A percentile compares a stretch with the other conserved stretches of the same genome.
Evolutionary conservation across 2,329 filamentous ascomycete species (phyloP).

Genomic region (Aschersonia sp.): DNA sequence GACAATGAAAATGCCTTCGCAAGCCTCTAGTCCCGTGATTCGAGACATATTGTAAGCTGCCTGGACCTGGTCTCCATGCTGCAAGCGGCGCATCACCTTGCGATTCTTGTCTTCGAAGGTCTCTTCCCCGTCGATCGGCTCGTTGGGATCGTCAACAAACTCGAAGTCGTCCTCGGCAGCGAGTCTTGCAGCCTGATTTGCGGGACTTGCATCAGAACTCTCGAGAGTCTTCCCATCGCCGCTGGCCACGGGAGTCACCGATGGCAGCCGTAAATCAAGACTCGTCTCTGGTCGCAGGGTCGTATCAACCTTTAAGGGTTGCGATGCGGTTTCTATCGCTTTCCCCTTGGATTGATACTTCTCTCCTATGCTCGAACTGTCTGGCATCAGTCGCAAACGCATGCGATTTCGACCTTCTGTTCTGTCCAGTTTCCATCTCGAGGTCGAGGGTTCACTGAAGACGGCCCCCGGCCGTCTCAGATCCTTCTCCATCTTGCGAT

Average conservation of each 20-base stretch:
- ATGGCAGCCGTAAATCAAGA: background rate
- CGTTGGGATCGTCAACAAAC: constrained; percentile 83
- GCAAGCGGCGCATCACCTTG: constrained; percentile 88
- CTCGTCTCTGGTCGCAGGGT: constrained; percentile 7
- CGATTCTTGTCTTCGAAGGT: constrained; percentile 95
- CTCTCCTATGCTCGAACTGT: constrained; percentile 51
- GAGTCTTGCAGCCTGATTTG: constrained; percentile 10
- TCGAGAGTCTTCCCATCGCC: background rate
- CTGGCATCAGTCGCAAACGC: constrained; percentile 74
- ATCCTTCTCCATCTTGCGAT: constrained; percentile 65
- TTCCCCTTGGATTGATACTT: constrained; percentile 78
- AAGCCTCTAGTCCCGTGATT: constrained; percentile 83
- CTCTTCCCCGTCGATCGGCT: constrained; percentile 57
- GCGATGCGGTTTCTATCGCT: constrained; percentile 26
- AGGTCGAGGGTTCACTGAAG: constrained; percentile 47
- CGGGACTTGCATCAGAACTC: constrained; percentile 10
- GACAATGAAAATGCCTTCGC: constrained; percentile 83
- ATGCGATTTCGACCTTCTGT: constrained; percentile 94
- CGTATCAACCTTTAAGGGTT: constrained; percentile 19
- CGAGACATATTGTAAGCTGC: constrained; percentile 91
- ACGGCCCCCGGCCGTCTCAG: constrained; percentile 69
- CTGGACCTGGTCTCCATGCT: constrained; percentile 82
- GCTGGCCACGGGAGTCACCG: background rate
- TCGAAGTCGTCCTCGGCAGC: constrained; percentile 80
- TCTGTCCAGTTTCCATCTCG: constrained; percentile 85